Evolutionary conservation across 139 green algal genomes (phyloP).

Genomic region (Ulvella scutata): DNA sequence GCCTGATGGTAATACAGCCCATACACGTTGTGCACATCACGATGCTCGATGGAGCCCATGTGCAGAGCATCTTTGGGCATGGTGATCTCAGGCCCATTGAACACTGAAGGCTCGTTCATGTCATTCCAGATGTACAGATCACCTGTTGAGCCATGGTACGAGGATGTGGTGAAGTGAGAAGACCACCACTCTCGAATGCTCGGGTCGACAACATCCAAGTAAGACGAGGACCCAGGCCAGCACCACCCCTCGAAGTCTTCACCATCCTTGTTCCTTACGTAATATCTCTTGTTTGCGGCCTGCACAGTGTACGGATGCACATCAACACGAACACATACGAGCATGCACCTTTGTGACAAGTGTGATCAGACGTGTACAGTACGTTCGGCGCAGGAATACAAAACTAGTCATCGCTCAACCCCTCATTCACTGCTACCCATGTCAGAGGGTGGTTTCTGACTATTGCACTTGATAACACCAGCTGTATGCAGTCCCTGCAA

Average conservation of each 20-base stretch:
- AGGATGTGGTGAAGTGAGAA: slow-evolving; percentile 56
- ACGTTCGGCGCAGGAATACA: no score
- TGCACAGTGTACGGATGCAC: no score
- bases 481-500: no score
- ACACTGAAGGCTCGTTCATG: slow-evolving; percentile 99
- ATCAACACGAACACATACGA: no score
- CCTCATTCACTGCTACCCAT: no score
- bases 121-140: slow-evolving; percentile 99
- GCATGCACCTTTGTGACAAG: no score
- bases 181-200: slow-evolving; percentile 85
- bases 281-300: slow-evolving; percentile 56
- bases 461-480: no score
- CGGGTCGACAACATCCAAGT: slow-evolving; percentile 79
- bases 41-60: slow-evolving; percentile 60
- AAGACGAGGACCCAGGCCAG: slow-evolving; percentile 49
- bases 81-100: slow-evolving; percentile 90
- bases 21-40: slow-evolving; percentile 90
- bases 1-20: slow-evolving; percentile 89
- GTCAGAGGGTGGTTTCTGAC: no score
- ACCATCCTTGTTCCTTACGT: slow-evolving; percentile 67
- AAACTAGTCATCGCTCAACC: no score
- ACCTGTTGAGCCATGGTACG: slow-evolving; percentile 66
- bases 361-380: no score
- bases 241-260: slow-evolving; percentile 78
- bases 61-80: slow-evolving; percentile 61